phyloP scores from a whole-genome alignment of 2,329 filamentous ascomycete genomes.

The Epicoccum nigrum region DNA sequence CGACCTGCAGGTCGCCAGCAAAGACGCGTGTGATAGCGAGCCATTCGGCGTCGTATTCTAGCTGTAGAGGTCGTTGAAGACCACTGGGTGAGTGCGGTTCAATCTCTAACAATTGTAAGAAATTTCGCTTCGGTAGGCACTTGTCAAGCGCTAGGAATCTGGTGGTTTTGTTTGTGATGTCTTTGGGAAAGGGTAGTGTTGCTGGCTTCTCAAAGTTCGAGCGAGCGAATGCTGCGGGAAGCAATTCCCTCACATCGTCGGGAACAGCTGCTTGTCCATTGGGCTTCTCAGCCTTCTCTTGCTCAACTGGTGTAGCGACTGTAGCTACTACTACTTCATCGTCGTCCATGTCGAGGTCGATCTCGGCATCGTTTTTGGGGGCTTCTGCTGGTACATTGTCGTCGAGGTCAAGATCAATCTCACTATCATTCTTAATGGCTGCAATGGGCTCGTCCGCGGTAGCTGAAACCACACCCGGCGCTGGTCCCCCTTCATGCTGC shows the following conservation, averaged over 20 bases:
- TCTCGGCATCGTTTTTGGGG: slow-evolving; percentile 42
- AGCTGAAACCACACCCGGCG: slow-evolving; percentile 26
- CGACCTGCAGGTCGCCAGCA: slow-evolving; percentile 62
- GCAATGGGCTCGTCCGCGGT: background rate
- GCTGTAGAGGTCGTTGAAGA: slow-evolving; percentile 58
- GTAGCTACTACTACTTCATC: slow-evolving; percentile 23
- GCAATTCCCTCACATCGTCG: slow-evolving; percentile 70
- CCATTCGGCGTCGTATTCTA: slow-evolving; percentile 93
- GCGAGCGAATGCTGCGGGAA: slow-evolving; percentile 75
- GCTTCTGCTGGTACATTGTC: slow-evolving; percentile 49
- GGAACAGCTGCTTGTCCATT: slow-evolving; percentile 53
- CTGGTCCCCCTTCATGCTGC: slow-evolving; percentile 48
- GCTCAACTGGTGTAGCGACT: slow-evolving; percentile 7
- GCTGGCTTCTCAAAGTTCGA: slow-evolving; percentile 24
- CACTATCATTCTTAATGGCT: slow-evolving; percentile 64
- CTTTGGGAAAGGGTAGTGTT: slow-evolving; percentile 65
- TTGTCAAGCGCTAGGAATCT: slow-evolving; percentile 92
- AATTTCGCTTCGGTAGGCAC: slow-evolving; percentile 78
- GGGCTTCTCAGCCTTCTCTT: slow-evolving; percentile 15
- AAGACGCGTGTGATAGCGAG: slow-evolving; percentile 90
- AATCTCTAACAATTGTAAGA: slow-evolving; percentile 76
- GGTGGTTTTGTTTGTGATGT: slow-evolving; percentile 79
- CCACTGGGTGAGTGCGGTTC: slow-evolving; percentile 29
- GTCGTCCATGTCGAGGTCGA: slow-evolving; percentile 52
- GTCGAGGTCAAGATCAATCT: slow-evolving; percentile 60